These are phyloP conservation scores for Clonostachys rhizophaga DNA, from an alignment of 2,329 filamentous ascomycete species.

Conservation along the genomic window DNA sequence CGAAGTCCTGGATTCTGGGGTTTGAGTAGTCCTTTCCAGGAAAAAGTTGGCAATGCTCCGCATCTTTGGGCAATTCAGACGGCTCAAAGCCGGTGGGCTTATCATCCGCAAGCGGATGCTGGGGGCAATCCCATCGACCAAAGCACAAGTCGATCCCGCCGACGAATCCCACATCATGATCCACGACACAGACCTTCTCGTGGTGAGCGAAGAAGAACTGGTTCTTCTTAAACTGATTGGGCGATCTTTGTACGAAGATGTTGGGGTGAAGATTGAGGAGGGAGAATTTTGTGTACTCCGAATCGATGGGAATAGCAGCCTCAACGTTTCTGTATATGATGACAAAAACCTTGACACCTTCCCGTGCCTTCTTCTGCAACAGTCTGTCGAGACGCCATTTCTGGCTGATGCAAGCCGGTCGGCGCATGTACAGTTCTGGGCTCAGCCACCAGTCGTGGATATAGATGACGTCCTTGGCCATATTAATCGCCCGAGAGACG, in stretches of 20 bases:
- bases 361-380: constrained; percentile 85
- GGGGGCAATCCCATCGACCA: constrained; percentile 93
- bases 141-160: constrained; percentile 97
- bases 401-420: constrained; percentile 91
- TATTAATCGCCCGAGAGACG: constrained; percentile 91
- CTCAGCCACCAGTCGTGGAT: constrained; percentile 99
- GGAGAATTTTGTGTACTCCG: constrained; percentile 96
- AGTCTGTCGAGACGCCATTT: constrained; percentile 95
- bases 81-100: constrained; percentile 92
- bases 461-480: constrained; percentile 96
- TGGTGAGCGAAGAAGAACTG: constrained; percentile 99
- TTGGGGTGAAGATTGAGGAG: constrained; percentile 93
- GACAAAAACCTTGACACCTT: constrained; percentile 96
- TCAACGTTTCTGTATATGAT: constrained; percentile 98
- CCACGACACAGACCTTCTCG: constrained; percentile 95
- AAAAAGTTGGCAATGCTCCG: constrained; percentile 93
- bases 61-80: constrained; percentile 70
- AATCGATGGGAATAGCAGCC: constrained; percentile 94
- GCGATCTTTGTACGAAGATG: constrained; percentile 91
- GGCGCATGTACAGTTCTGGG: constrained; percentile 90
- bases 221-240: constrained; percentile 97
- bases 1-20: constrained; percentile 92
- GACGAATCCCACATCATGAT: constrained; percentile 93
- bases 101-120: constrained; percentile 87
- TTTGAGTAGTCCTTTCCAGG: constrained; percentile 99